phyloP scores from a whole-genome alignment of 1,284 basidiomycete genomes.

The Athelia psychrophila region DNA sequence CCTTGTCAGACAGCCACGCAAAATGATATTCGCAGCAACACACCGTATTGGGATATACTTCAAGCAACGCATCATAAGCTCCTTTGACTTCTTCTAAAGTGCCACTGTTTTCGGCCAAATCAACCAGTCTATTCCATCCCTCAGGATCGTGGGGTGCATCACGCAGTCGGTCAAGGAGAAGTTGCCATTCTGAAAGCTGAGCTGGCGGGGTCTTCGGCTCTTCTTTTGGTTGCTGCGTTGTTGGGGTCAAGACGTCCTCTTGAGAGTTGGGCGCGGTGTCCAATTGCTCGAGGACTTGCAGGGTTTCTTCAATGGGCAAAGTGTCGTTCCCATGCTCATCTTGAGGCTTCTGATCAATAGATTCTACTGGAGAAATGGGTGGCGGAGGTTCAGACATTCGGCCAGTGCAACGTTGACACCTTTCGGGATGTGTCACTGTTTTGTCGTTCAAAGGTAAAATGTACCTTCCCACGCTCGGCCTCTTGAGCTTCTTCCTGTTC shows the following conservation, averaged over 20 bases:
- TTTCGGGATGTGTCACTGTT: not conserved
- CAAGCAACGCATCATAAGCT: conserved; percentile 65
- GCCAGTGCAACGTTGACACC: not conserved
- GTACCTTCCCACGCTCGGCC: too few relatives aligned
- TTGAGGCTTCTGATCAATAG: not conserved
- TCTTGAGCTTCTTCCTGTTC: too few relatives aligned
- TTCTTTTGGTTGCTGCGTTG: conserved; percentile 15
- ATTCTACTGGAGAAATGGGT: not conserved
- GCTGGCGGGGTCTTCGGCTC: conserved; percentile 13
- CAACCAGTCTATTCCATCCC: conserved; percentile 60
- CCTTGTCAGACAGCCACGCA: not conserved
- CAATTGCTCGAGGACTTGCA: conserved; percentile 35
- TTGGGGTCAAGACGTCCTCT: conserved; percentile 10
- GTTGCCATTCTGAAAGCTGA: conserved; percentile 45
- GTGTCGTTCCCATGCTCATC: conserved; percentile 27
- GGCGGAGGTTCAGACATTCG: not conserved
- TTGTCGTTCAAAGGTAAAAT: too few relatives aligned
- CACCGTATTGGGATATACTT: conserved; percentile 69
- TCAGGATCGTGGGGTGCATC: conserved; percentile 56
- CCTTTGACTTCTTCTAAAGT: conserved; percentile 63
- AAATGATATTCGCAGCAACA: conserved; percentile 8
- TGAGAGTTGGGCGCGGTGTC: conserved; percentile 27
- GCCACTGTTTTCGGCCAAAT: conserved; percentile 53
- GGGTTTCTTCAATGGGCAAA: conserved; percentile 36
- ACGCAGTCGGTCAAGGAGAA: conserved; percentile 41